Conservation (phyloP, 2,329 filamentous ascomycete species). For the Aphanoascus verrucosus region DNA sequence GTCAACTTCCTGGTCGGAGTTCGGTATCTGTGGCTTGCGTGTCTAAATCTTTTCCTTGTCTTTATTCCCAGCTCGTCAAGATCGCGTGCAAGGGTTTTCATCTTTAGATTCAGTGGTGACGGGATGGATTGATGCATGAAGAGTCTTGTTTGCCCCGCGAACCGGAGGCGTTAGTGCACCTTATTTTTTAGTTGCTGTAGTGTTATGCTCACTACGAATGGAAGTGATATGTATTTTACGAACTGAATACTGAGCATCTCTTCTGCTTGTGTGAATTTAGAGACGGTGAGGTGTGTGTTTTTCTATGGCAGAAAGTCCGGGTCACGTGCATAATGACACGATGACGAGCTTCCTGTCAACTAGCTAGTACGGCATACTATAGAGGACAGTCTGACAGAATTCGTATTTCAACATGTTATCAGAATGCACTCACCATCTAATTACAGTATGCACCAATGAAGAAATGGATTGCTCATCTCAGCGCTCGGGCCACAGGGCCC, state of each 20-base stretch:
- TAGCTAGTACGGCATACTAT: no score
- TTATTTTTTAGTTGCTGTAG: neutral
- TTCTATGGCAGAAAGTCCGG: no score
- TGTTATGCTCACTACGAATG: neutral
- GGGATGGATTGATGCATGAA: neutral
- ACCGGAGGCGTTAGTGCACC: no score
- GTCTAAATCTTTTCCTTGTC: neutral
- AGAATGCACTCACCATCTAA: no score
- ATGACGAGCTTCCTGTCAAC: no score
- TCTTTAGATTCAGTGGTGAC: neutral
- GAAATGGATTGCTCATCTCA: no score
- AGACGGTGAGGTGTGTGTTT: no score
- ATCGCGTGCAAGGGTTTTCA: neutral
- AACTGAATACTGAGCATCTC: neutral
- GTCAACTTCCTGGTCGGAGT: neutral
- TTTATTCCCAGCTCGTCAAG: neutral
- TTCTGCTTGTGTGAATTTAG: neutral
- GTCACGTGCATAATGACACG: no score
- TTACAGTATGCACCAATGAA: no score
- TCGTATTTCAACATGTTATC: no score
- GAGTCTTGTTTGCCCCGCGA: neutral
- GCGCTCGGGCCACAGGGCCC: no score
- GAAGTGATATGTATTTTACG: neutral
- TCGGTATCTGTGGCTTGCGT: slow-evolving; percentile 1
- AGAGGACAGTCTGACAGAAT: no score